Conservation (phyloP, 495 filamentous ascomycete genomes). For the Trichoderma orchidacearum region DNA sequence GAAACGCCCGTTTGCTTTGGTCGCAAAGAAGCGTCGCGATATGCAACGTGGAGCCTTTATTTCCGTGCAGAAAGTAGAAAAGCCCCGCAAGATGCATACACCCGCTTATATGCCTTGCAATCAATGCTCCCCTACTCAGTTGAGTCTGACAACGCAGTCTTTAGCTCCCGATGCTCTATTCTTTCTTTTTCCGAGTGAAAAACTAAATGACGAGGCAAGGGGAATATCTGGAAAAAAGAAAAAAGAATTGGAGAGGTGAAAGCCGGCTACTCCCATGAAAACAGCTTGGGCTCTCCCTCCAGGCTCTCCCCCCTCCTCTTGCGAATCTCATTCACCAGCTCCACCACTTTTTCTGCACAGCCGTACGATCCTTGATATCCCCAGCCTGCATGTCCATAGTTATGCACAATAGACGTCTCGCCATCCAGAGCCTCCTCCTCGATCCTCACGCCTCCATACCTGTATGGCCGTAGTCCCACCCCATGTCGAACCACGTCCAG, state of each 20-base stretch:
- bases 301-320: slow-evolving; percentile 1
- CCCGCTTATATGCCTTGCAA: background rate
- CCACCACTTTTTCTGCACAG: slow-evolving; percentile 54
- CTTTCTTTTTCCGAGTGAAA: too few species aligned
- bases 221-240: too few species aligned
- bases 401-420: slow-evolving; percentile 69
- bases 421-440: slow-evolving; percentile 66
- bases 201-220: too few species aligned
- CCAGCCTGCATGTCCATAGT: slow-evolving; percentile 93
- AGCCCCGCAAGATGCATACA: background rate
- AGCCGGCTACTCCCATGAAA: background rate
- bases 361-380: slow-evolving; percentile 85
- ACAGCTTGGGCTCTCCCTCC: background rate
- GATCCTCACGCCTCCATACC: slow-evolving; percentile 63
- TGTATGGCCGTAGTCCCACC: slow-evolving; percentile 71
- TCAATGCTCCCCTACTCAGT: too few species aligned
- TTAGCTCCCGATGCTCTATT: too few species aligned
- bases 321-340: slow-evolving; percentile 50
- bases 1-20: too few species aligned
- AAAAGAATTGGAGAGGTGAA: background rate
- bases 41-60: background rate
- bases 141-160: too few species aligned
- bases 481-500: slow-evolving; percentile 79
- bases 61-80: background rate
- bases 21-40: too few species aligned